Evolutionary conservation across 192 early-diverging fungal species (phyloP).

Genomic region (Coemansia sp.): DNA sequence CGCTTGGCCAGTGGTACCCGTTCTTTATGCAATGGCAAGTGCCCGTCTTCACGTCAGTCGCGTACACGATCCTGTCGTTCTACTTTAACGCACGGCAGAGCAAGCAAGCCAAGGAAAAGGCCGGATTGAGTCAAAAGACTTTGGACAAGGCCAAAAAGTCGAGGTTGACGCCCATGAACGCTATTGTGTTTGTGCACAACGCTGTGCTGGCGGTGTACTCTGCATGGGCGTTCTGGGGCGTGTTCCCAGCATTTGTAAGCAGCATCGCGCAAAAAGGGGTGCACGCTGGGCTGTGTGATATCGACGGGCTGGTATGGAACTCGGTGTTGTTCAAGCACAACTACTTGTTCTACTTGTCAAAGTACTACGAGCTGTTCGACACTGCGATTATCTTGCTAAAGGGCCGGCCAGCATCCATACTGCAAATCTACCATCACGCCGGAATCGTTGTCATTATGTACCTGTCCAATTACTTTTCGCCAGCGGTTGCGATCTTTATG

Average conservation of each 20-base stretch:
- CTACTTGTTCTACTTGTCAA: conserved; percentile 81
- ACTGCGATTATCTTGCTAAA: conserved; percentile 78
- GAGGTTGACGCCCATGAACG: conserved; percentile 60
- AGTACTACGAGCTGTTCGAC: conserved; percentile 82
- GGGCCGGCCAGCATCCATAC: conserved; percentile 64
- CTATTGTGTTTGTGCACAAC: conserved; percentile 78
- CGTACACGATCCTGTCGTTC: conserved; percentile 55
- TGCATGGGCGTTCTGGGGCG: conserved; percentile 65
- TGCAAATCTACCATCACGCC: conserved; percentile 86
- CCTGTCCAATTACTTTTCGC: conserved; percentile 65
- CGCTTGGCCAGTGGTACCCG: conserved; percentile 68
- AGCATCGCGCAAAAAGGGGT: conserved; percentile 56
- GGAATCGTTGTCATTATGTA: conserved; percentile 83
- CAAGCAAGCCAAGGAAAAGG: not conserved
- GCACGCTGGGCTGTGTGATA: conserved; percentile 67
- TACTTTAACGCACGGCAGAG: conserved; percentile 25
- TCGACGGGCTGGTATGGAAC: conserved; percentile 66
- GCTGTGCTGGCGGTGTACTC: conserved; percentile 69
- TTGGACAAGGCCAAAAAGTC: conserved; percentile 7
- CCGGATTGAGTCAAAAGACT: not conserved
- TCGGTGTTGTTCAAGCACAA: conserved; percentile 51
- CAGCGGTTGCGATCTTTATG: conserved; percentile 78
- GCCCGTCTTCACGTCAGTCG: conserved; percentile 57
- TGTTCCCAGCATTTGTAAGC: conserved; percentile 59
- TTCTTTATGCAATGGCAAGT: conserved; percentile 73